Conservation (phyloP, 257 asterid species). For the Verbena officinalis region DNA sequence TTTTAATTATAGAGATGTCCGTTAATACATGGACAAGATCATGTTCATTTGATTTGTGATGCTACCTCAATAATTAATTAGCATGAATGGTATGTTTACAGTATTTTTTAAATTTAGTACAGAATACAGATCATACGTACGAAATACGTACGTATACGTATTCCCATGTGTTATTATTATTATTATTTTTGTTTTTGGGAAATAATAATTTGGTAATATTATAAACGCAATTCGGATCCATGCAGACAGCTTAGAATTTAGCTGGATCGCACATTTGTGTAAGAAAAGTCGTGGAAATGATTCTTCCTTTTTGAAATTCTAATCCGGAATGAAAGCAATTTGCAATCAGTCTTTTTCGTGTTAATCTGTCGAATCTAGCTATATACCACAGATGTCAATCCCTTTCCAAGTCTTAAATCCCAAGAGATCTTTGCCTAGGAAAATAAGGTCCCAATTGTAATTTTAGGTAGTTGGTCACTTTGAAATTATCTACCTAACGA, state of each 20-base stretch:
- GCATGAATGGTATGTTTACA: slow-evolving; percentile 14
- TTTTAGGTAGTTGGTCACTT: background rate
- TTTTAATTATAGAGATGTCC: slow-evolving; percentile 32
- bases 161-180: slow-evolving; percentile 14
- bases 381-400: slow-evolving; percentile 24
- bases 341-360: background rate
- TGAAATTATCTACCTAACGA: background rate
- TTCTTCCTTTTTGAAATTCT: slow-evolving; percentile 24
- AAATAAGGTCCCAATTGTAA: background rate
- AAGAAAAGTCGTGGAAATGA: slow-evolving; percentile 33
- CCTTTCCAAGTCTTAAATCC: slow-evolving; percentile 26
- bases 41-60: slow-evolving; percentile 31
- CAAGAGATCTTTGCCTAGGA: slow-evolving; percentile 23
- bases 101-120: background rate
- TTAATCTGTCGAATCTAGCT: too few species aligned
- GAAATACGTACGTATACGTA: slow-evolving; percentile 26
- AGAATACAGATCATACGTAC: slow-evolving; percentile 5
- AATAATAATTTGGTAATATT: background rate
- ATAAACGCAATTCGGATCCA: background rate
- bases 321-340: background rate
- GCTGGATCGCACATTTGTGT: slow-evolving; percentile 37
- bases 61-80: slow-evolving; percentile 22
- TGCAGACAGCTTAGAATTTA: slow-evolving; percentile 20
- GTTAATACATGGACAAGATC: slow-evolving; percentile 37
- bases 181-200: background rate